Evolutionary conservation across 2,329 filamentous ascomycete species (phyloP).

Genomic region (Ciborinia camelliae): DNA sequence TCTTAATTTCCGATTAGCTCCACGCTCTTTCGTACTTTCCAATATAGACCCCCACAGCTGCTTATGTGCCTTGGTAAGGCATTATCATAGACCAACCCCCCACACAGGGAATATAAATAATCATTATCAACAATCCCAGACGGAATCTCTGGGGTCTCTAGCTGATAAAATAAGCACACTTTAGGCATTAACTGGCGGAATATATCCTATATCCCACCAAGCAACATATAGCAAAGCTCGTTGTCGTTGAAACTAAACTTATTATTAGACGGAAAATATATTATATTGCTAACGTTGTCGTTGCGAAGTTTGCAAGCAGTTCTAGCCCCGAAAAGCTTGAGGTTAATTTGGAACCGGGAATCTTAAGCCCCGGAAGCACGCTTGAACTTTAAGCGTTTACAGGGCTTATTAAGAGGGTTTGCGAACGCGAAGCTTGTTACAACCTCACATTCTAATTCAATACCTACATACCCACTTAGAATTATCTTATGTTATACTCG

Average conservation of each 20-base stretch:
- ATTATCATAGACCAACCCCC: too few relatives aligned
- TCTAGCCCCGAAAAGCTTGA: not conserved
- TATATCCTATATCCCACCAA: not conserved
- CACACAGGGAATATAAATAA: too few relatives aligned
- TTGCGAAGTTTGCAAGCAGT: too few relatives aligned
- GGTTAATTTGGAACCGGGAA: not conserved
- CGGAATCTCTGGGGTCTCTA: not conserved
- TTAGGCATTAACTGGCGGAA: too few relatives aligned
- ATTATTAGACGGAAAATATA: too few relatives aligned
- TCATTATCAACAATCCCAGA: not conserved
- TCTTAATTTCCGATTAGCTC: not conserved
- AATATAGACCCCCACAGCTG: too few relatives aligned
- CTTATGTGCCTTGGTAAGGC: too few relatives aligned
- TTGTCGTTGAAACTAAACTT: too few relatives aligned
- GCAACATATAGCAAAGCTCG: not conserved
- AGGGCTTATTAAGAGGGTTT: not conserved
- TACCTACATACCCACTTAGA: not conserved
- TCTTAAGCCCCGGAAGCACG: not conserved
- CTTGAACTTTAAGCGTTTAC: not conserved
- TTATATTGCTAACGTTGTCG: too few relatives aligned
- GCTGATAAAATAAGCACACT: too few relatives aligned
- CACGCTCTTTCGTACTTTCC: not conserved
- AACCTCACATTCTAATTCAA: not conserved
- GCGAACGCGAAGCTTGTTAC: not conserved
- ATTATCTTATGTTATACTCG: not conserved